Percentiles rank a stretch among this genome's conserved stretches.
These are phyloP conservation scores for Solanum raphanifolium DNA, from an alignment of 257 asterid species.

Conservation along the genomic window DNA sequence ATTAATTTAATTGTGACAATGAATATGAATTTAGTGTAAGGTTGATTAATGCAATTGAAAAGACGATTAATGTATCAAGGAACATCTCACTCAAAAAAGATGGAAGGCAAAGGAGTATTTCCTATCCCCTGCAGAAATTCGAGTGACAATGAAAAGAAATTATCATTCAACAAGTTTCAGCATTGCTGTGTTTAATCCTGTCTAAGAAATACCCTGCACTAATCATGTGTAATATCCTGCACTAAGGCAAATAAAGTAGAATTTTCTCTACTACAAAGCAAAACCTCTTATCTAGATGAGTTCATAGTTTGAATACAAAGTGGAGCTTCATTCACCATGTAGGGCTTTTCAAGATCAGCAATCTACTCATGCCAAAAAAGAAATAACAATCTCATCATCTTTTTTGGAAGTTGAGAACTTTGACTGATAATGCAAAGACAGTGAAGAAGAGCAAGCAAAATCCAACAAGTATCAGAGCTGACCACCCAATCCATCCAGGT, in stretches of 20 bases:
- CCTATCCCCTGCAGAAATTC: neutral
- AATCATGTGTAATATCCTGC: neutral
- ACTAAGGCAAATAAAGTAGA: neutral
- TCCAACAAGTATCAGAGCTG: conserved; percentile 34
- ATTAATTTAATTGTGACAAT: neutral
- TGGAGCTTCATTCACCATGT: neutral
- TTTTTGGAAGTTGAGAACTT: conserved; percentile 58
- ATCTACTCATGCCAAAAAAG: neutral
- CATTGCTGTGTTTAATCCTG: neutral
- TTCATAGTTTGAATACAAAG: neutral
- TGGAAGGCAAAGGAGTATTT: neutral
- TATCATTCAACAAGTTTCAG: neutral
- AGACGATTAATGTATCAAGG: neutral
- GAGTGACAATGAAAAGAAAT: neutral
- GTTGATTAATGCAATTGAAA: neutral
- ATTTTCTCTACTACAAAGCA: neutral
- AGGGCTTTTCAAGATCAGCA: neutral
- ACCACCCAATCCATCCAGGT: conserved; percentile 42
- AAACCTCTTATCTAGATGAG: neutral
- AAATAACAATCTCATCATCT: conserved; percentile 18
- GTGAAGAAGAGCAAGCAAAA: conserved; percentile 44
- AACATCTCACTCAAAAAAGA: neutral
- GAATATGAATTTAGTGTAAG: neutral
- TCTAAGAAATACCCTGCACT: neutral
- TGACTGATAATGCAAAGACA: conserved; percentile 56